Percentiles rank a stretch among this genome's conserved stretches.
Conservation (phyloP, 2,329 filamentous ascomycete species). For the Beauveria brongniartii region DNA sequence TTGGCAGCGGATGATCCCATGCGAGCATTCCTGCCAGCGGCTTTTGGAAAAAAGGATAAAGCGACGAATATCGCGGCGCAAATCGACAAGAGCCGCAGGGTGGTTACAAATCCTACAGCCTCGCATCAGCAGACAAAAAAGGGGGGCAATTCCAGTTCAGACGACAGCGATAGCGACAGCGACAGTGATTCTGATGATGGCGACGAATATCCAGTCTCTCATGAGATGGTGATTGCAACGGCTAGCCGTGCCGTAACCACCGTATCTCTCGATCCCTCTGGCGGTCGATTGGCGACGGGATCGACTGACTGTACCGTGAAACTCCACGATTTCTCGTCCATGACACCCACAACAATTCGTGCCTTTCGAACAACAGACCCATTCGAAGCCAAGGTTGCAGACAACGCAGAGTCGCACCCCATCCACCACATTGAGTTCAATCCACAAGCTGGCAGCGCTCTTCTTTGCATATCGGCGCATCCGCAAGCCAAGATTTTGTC, state of each 20-base stretch:
- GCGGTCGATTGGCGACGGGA: constrained; percentile 77
- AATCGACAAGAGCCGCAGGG: constrained; percentile 68
- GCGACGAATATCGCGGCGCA: constrained; percentile 69
- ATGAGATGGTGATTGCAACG: constrained; percentile 87
- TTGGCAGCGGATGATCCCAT: constrained; percentile 59
- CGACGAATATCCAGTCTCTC: constrained; percentile 85
- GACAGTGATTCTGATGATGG: constrained; percentile 61
- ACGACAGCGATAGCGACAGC: constrained; percentile 35
- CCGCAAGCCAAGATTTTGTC: constrained; percentile 85
- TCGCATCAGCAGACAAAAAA: constrained; percentile 15
- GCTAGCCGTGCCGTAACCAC: constrained; percentile 84
- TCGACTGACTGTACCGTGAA: constrained; percentile 89
- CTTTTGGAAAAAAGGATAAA: constrained; percentile 77
- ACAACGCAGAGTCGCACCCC: constrained; percentile 74
- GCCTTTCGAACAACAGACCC: constrained; percentile 92
- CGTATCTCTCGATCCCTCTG: constrained; percentile 75
- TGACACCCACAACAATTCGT: constrained; percentile 89
- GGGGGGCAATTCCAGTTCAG: constrained; percentile 37
- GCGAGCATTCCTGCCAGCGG: constrained; percentile 67
- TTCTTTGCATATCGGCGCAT: constrained; percentile 82
- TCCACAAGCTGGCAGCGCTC: constrained; percentile 65
- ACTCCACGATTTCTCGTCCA: constrained; percentile 88
- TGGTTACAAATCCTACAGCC: constrained; percentile 17
- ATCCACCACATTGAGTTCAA: constrained; percentile 85
- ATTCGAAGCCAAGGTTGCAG: constrained; percentile 60